Base-by-base conservation (phyloP, 129 eudicot genomes). In the Escallonia herrerae region DNA sequence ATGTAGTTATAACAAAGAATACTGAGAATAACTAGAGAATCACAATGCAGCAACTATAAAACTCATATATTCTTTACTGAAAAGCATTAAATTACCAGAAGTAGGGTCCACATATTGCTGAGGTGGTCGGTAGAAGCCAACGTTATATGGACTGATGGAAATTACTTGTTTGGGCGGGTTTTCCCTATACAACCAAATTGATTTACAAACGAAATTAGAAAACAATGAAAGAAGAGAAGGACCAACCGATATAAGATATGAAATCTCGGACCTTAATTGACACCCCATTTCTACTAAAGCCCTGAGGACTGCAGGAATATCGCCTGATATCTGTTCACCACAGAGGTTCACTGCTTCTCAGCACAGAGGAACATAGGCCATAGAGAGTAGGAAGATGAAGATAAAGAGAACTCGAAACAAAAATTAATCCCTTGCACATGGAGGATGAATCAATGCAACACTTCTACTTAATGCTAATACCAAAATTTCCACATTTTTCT, bases 131-230 rank as follows among this genome's bases (percentile, higher is more conserved):
- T 63, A 79, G 50, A 63, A 69, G 46, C 84, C 87, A 53, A 40
- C 63, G 52, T 72, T 86, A 75, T 86, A 83, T 7, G 96, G 99
- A 77, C 83, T 93, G 72, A 93, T 77, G 47, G 99, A 83, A 70
- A 93, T 85, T 68, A 88, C 89, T 78, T 93, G 96, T 64, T 89
- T 89, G 58, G 99, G 94, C 14, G 99, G 96, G 66, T 93, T 86
- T 14, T 75, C 83, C 86, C 99, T 93, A 73, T 10, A 61, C 7
- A 64, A 37, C 40, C 41, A 71, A 55, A 63, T 45, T 46, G 38
- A 15, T 9, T 46, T 15, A 44, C 41, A 42, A 61, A 44, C 11
- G 14, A 43, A 56, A 9, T 5, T 4, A 55, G 9, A 40, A 42
- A 53, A 53, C 13, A 53, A 11, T 8, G 58, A 8, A 15, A 15